Evolutionary conservation across 371 early-diverging fungal species (phyloP).

Genomic region (Amoeboaphelidium protococcarum): DNA sequence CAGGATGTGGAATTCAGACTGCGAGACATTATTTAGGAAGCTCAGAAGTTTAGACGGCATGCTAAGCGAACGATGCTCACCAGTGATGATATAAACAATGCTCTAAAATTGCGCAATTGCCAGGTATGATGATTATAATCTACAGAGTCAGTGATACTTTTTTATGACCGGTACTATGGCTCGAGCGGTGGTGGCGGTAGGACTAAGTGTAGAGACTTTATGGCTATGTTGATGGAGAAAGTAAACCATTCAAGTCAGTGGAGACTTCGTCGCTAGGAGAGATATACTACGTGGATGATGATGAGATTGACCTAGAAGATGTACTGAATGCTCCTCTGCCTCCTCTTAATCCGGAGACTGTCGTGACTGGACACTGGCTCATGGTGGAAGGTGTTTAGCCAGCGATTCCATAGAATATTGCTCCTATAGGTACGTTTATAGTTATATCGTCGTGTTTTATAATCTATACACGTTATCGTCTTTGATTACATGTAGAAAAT

Average conservation of each 20-base stretch:
- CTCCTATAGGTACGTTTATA: conserved; percentile 44
- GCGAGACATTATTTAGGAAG: conserved; percentile 87
- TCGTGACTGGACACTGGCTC: conserved; percentile 68
- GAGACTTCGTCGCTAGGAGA: conserved; percentile 13
- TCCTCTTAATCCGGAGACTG: conserved; percentile 54
- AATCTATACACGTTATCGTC: background rate
- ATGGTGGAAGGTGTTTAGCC: conserved; percentile 99
- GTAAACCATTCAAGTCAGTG: background rate
- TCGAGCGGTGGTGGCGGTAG: background rate
- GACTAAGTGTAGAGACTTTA: background rate
- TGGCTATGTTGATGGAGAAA: background rate
- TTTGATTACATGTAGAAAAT: background rate
- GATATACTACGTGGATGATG: conserved; percentile 85
- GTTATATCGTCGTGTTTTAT: background rate
- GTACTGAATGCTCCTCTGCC: conserved; percentile 74
- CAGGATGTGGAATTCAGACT: conserved; percentile 93
- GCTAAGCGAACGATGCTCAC: conserved; percentile 61
- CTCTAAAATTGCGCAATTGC: conserved; percentile 78
- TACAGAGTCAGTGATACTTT: background rate
- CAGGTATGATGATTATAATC: conserved; percentile 27
- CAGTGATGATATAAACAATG: conserved; percentile 83
- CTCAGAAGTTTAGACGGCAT: conserved; percentile 93
- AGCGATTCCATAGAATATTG: conserved; percentile 92
- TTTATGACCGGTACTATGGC: background rate
- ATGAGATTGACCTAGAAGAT: conserved; percentile 84